Evolutionary conservation across 1,284 basidiomycete genomes (phyloP).

Genomic region (Ustilago trichophora): DNA sequence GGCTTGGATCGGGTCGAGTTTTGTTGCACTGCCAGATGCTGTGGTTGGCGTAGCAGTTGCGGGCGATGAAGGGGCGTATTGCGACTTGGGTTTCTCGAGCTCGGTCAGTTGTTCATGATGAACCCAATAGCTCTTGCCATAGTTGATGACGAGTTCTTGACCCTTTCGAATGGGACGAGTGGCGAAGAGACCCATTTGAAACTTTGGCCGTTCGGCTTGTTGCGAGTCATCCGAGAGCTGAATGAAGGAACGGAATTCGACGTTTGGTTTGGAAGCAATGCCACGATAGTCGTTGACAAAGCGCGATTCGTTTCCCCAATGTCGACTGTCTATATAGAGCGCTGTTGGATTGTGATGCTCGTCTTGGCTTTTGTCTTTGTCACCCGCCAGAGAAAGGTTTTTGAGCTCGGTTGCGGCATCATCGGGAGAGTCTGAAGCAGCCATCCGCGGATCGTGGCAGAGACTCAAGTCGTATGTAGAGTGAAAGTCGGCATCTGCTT

Average conservation of each 20-base stretch:
- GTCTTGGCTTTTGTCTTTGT: neutral
- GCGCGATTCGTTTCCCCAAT: constrained; percentile 78
- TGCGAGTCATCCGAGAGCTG: constrained; percentile 3
- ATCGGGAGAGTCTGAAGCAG: neutral
- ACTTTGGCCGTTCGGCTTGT: neutral
- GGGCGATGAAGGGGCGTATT: too few relatives aligned
- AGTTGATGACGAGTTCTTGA: constrained; percentile 85
- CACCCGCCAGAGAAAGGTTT: neutral
- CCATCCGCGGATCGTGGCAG: constrained; percentile 15
- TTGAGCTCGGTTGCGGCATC: neutral
- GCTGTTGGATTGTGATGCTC: constrained; percentile 16
- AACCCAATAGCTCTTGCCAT: constrained; percentile 90
- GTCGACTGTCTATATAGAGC: constrained; percentile 33
- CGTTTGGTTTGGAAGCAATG: constrained; percentile 47
- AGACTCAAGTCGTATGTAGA: constrained; percentile 81
- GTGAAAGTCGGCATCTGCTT: constrained; percentile 71
- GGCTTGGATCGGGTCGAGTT: constrained; percentile 26
- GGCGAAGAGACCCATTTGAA: constrained; percentile 44
- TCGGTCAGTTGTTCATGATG: constrained; percentile 22
- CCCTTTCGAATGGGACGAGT: constrained; percentile 77
- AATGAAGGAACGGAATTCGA: constrained; percentile 50
- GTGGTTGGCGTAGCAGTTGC: neutral
- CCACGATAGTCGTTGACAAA: constrained; percentile 62
- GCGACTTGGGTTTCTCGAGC: too few relatives aligned
- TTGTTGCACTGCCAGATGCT: neutral